Percentiles rank a stretch among this genome's conserved stretches.
These are phyloP conservation scores for Penicillium maclennaniae DNA, from an alignment of 495 filamentous ascomycete genomes.

Conservation along the genomic window DNA sequence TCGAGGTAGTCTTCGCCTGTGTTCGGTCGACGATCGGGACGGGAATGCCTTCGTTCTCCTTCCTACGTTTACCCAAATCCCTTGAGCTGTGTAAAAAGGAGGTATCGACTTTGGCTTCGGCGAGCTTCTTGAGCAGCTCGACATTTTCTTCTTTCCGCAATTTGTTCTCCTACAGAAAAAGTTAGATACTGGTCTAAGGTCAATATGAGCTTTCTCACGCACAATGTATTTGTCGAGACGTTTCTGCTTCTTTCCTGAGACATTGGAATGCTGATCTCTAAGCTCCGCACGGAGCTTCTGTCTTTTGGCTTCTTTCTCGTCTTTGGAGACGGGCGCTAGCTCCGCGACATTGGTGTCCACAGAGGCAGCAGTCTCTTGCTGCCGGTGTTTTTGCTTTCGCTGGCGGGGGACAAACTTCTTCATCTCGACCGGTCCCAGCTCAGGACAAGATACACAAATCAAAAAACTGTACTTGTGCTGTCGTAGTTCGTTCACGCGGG, in stretches of 20 bases:
- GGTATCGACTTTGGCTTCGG: conserved; percentile 74
- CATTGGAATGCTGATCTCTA: conserved; percentile 57
- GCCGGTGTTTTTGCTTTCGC: conserved; percentile 65
- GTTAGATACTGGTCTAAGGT: conserved; percentile 18
- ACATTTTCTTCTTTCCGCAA: conserved; percentile 90
- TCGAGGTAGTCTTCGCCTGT: conserved; percentile 4
- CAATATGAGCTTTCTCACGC: conserved; percentile 14
- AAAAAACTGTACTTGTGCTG: conserved; percentile 14
- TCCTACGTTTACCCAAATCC: conserved; percentile 60
- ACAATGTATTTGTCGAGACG: conserved; percentile 94
- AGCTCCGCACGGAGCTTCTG: conserved; percentile 64
- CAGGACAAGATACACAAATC: conserved; percentile 13
- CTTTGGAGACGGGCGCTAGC: conserved; percentile 61
- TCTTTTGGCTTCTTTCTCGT: conserved; percentile 65
- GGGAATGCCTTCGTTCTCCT: conserved; percentile 16
- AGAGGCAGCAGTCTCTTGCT: conserved; percentile 34
- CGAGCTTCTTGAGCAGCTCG: conserved; percentile 77
- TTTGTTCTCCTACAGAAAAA: conserved; percentile 67
- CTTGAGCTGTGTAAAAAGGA: conserved; percentile 71
- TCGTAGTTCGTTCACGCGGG: conserved; percentile 5
- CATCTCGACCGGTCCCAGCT: conserved; percentile 44
- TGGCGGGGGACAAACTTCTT: conserved; percentile 73
- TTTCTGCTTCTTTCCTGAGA: conserved; percentile 90
- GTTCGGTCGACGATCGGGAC: background rate
- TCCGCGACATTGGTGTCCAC: conserved; percentile 69